Evolutionary conservation across 352 stramenopile species (phyloP).

Genomic region (Pythium dissotocum): DNA sequence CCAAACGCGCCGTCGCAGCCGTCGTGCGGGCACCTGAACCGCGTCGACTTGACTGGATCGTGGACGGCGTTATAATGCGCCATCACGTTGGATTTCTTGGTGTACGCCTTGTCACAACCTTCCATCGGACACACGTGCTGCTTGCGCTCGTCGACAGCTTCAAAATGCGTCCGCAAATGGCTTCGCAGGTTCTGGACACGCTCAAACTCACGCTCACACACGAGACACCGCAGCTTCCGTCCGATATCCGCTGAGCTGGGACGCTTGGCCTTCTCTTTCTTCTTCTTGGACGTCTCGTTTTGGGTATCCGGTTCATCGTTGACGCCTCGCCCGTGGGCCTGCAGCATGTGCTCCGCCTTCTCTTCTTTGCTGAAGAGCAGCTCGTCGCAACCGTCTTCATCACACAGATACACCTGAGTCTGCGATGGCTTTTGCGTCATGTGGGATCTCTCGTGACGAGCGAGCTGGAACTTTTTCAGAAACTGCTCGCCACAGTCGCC

Average conservation of each 20-base stretch:
- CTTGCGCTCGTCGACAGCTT: conserved; percentile 64
- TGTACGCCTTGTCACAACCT: conserved; percentile 66
- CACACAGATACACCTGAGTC: conserved; percentile 53
- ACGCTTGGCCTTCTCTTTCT: conserved; percentile 8
- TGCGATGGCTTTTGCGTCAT: conserved; percentile 25
- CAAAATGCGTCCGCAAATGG: conserved; percentile 65
- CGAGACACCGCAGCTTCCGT: conserved; percentile 42
- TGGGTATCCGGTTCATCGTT: conserved; percentile 9
- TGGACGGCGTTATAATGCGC: conserved; percentile 74
- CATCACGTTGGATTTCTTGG: conserved; percentile 72
- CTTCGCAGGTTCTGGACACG: conserved; percentile 57
- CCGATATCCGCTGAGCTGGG: background rate
- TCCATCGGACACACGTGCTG: conserved; percentile 57
- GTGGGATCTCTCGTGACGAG: conserved; percentile 50
- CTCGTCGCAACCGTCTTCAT: conserved; percentile 43
- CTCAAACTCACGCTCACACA: conserved; percentile 53
- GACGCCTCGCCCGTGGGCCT: conserved; percentile 26
- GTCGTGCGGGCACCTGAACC: conserved; percentile 63
- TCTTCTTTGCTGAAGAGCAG: conserved; percentile 56
- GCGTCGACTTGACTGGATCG: conserved; percentile 53
- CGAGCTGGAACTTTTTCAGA: conserved; percentile 62
- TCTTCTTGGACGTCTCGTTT: background rate
- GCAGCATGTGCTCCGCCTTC: conserved; percentile 41
- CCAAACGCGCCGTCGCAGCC: conserved; percentile 63
- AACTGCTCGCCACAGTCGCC: conserved; percentile 58